These are phyloP conservation scores for Tephrocybe sp. DNA, from an alignment of 768 basidiomycete genomes.

Conservation along the genomic window DNA sequence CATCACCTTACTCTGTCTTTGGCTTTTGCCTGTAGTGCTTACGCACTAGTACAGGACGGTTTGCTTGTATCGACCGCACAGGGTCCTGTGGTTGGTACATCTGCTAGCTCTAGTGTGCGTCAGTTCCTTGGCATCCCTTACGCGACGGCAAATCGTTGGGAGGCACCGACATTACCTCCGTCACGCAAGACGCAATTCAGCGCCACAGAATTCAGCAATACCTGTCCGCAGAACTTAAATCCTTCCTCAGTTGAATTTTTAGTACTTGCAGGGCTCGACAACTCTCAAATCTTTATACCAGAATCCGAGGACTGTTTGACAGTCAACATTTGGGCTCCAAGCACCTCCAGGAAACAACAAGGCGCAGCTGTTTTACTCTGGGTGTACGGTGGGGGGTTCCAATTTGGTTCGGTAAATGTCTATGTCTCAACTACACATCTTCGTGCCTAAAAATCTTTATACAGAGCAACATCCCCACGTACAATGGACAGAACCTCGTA, in stretches of 20 bases:
- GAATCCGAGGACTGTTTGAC: constrained; percentile 35
- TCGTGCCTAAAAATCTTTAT: not conserved
- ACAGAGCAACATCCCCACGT: constrained; percentile 29
- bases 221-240: constrained; percentile 27
- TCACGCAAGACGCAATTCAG: constrained; percentile 18
- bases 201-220: constrained; percentile 28
- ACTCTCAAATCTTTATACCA: constrained; percentile 23
- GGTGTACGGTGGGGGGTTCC: constrained; percentile 39
- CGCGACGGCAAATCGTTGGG: constrained; percentile 31
- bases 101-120: constrained; percentile 25
- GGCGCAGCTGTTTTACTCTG: constrained; percentile 33
- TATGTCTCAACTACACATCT: not conserved
- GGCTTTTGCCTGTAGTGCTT: not conserved
- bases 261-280: constrained; percentile 19
- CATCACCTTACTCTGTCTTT: not conserved
- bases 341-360: constrained; percentile 28
- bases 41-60: constrained; percentile 13
- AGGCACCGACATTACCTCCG: constrained; percentile 24
- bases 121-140: constrained; percentile 36
- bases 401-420: constrained; percentile 31
- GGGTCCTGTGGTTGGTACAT: constrained; percentile 28
- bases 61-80: constrained; percentile 27
- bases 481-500: constrained; percentile 31
- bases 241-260: constrained; percentile 22
- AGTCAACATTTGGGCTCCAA: constrained; percentile 38